Percentiles rank a stretch among this genome's conserved stretches.
These are phyloP conservation scores for Sugiyamaella grinbergsii DNA, from an alignment of 1,139 yeast species.

Conservation along the genomic window DNA sequence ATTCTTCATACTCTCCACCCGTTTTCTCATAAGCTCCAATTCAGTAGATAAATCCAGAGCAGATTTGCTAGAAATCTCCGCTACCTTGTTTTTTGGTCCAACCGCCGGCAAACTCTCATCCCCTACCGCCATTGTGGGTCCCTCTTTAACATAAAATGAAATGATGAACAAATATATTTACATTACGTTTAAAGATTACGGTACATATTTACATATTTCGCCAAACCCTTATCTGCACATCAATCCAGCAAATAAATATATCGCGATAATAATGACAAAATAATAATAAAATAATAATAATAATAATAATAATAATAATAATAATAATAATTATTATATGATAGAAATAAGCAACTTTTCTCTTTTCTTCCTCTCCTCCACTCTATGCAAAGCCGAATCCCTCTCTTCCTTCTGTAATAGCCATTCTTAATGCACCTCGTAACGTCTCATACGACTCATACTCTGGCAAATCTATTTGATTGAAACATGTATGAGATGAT, in stretches of 20 bases:
- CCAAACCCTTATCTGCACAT: neutral
- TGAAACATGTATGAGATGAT: slow-evolving; percentile 94
- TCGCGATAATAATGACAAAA: neutral
- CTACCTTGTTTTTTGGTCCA: slow-evolving; percentile 3
- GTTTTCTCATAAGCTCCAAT: slow-evolving; percentile 30
- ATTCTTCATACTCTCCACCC: slow-evolving; percentile 8
- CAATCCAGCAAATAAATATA: neutral
- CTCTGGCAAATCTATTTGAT: slow-evolving; percentile 91
- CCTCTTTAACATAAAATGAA: neutral
- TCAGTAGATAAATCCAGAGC: slow-evolving; percentile 32
- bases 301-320: neutral
- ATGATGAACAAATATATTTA: neutral
- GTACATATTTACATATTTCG: neutral
- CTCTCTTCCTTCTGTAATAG: slow-evolving; percentile 93
- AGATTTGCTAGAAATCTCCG: slow-evolving; percentile 28
- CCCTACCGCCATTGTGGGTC: slow-evolving; percentile 6
- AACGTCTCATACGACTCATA: slow-evolving; percentile 86
- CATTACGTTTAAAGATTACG: neutral
- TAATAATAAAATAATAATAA: slow-evolving; percentile 2
- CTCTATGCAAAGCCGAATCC: slow-evolving; percentile 83
- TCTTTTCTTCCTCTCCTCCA: neutral
- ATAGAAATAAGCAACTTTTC: slow-evolving; percentile 9
- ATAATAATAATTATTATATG: slow-evolving; percentile 6
- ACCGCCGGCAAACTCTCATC: slow-evolving; percentile 18
- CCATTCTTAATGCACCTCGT: slow-evolving; percentile 76